Evolutionary conservation across 441 rosid genomes (phyloP), one percentile per base, ranked within the genome.

Genomic region (Sinapis alba): DNA sequence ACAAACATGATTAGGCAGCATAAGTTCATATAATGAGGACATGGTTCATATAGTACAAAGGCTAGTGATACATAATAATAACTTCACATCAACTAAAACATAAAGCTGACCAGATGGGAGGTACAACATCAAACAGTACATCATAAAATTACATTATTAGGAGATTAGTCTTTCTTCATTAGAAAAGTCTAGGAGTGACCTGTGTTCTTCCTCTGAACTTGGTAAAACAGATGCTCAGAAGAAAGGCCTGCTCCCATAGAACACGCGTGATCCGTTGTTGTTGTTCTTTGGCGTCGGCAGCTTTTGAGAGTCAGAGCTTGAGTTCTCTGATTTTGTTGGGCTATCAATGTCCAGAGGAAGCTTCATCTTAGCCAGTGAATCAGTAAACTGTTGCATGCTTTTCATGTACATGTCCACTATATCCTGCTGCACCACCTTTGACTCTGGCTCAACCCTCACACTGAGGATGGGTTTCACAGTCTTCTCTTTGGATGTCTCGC

Each of bases 381-480:
- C 99, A 0, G 99, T 95, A 78, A 95, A 95, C 74, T 95, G 96
- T 81, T 93, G 99, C 99, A 93, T 95, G 78, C 99, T 93, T 84
- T 95, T 95, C 97, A 93, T 89, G 80, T 95, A 95, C 95, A 93
- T 93, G 86, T 96, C 97, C 1, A 93, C 97, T 63, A 91, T 86
- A 26, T 96, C 99, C 83, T 96, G 97, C 86, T 96, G 97, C 73
- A 89, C 93, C 76, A 90, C 78, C 65, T 85, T 91, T 71, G 86
- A 79, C 83, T 96, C 97, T 23, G 86, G 88, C 83, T 88, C 99
- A 24, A 91, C 59, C 69, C 83, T 87, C 53, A 87, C 83, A 6
- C 76, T 26, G 23, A 89, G 71, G 15, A 77, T 69, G 20, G 97
- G 94, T 69, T 86, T 90, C 15, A 65, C 68, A 32, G 34, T 21